These are phyloP conservation scores for Leishmania gerbilli DNA, from an alignment of 208 protist genomes.

Conservation along the genomic window DNA sequence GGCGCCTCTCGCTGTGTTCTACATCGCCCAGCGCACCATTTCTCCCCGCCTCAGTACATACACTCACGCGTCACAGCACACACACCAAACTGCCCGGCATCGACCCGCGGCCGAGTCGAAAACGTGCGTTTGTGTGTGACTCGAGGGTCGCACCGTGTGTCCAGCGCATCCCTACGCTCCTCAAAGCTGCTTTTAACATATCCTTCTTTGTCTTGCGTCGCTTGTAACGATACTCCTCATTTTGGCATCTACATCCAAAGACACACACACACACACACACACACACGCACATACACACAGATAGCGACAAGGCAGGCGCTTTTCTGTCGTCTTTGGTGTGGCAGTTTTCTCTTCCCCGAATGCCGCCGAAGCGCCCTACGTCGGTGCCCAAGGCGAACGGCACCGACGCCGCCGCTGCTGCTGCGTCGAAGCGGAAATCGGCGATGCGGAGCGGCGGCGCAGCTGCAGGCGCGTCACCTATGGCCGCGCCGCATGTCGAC, in stretches of 20 bases:
- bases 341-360: slow-evolving; percentile 10
- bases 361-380: slow-evolving; percentile 45
- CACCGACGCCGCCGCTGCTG: background rate
- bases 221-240: background rate
- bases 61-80: background rate
- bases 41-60: background rate
- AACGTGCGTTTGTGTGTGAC: background rate
- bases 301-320: background rate
- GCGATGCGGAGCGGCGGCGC: background rate
- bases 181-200: background rate
- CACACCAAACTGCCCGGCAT: background rate
- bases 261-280: background rate
- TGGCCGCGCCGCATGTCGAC: slow-evolving; percentile 42
- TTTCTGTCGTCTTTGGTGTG: background rate
- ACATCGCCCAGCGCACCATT: background rate
- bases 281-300: background rate
- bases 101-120: background rate
- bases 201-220: background rate
- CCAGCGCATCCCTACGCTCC: background rate
- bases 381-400: slow-evolving; percentile 21
- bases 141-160: background rate
- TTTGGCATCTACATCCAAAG: background rate
- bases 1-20: background rate
- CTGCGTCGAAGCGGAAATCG: slow-evolving; percentile 24
- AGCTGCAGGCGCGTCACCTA: slow-evolving; percentile 15